Evolutionary conservation across 139 green algal genomes (phyloP).

Genomic region (Tetratostichococcus sp.): DNA sequence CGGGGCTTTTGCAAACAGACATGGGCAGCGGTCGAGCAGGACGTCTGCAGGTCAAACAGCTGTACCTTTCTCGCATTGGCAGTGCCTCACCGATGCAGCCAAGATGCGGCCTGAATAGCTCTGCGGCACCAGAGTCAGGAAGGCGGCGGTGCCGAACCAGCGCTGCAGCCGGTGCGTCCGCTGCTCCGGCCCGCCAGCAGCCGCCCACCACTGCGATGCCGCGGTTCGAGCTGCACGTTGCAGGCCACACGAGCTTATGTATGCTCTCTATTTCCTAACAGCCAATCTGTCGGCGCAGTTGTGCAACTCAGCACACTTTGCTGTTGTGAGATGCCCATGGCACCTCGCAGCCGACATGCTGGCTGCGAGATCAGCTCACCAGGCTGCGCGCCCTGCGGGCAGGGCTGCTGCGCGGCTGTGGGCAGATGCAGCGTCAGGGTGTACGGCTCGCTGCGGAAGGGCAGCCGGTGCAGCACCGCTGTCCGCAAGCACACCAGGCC

Average conservation of each 20-base stretch:
- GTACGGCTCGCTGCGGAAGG: slow-evolving; percentile 47
- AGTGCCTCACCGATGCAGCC: slow-evolving; percentile 30
- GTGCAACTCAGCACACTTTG: too few relatives aligned
- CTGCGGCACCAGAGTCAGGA: slow-evolving; percentile 57
- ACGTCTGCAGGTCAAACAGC: too few relatives aligned
- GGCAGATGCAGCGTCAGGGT: slow-evolving; percentile 54
- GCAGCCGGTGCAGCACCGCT: slow-evolving; percentile 46
- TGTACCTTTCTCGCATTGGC: too few relatives aligned
- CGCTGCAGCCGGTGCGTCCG: slow-evolving; percentile 58
- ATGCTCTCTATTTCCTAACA: too few relatives aligned
- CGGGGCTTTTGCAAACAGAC: background rate
- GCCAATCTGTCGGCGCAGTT: too few relatives aligned
- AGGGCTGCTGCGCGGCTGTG: slow-evolving; percentile 1
- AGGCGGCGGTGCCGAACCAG: slow-evolving; percentile 65
- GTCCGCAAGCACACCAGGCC: background rate
- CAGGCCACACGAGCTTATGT: too few relatives aligned
- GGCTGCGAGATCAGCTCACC: too few relatives aligned
- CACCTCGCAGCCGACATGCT: too few relatives aligned
- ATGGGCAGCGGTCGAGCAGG: background rate
- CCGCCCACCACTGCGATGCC: background rate
- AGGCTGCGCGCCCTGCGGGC: background rate
- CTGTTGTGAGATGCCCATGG: too few relatives aligned
- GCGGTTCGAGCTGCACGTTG: slow-evolving; percentile 12
- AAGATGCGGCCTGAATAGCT: slow-evolving; percentile 67
- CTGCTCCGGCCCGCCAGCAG: background rate